These are phyloP conservation scores for Lepraria neglecta DNA, from an alignment of 495 filamentous ascomycete genomes.

Conservation along the genomic window DNA sequence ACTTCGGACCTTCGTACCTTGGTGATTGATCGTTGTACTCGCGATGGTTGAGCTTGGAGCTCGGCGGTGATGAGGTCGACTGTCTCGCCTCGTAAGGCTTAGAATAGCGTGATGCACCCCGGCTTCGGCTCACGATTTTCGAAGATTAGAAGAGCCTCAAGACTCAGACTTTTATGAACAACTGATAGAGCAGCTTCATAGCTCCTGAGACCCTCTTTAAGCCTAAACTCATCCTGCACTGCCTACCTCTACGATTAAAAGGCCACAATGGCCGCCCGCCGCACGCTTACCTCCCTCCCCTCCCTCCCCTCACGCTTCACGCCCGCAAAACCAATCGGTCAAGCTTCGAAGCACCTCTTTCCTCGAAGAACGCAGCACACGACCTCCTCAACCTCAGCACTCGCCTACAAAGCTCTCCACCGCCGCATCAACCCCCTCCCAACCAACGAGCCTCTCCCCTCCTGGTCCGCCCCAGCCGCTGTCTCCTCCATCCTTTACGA, in stretches of 20 bases:
- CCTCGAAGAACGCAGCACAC: slow-evolving; percentile 26
- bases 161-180: not conserved
- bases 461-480: slow-evolving; percentile 91
- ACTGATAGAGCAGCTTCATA: not conserved
- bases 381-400: slow-evolving; percentile 77
- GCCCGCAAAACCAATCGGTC: slow-evolving; percentile 13
- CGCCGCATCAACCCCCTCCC: slow-evolving; percentile 79
- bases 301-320: slow-evolving; percentile 18
- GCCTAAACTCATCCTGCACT: not conserved
- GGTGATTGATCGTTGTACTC: not conserved
- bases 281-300: slow-evolving; percentile 19
- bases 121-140: not conserved
- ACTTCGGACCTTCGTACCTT: slow-evolving; percentile 5
- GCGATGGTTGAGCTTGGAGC: not conserved
- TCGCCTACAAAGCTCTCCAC: slow-evolving; percentile 96
- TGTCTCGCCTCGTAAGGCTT: slow-evolving; percentile 16
- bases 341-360: slow-evolving; percentile 16
- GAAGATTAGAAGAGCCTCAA: not conserved
- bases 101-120: slow-evolving; percentile 17
- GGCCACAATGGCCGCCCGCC: slow-evolving; percentile 26
- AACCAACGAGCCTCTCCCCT: slow-evolving; percentile 60
- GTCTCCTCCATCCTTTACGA: slow-evolving; percentile 99
- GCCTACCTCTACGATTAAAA: not conserved
- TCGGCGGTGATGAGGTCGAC: not conserved
- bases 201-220: not conserved